These are phyloP conservation scores for Ensete glaucum DNA, from an alignment of 176 grass and related monocot genomes.

Conservation along the genomic window DNA sequence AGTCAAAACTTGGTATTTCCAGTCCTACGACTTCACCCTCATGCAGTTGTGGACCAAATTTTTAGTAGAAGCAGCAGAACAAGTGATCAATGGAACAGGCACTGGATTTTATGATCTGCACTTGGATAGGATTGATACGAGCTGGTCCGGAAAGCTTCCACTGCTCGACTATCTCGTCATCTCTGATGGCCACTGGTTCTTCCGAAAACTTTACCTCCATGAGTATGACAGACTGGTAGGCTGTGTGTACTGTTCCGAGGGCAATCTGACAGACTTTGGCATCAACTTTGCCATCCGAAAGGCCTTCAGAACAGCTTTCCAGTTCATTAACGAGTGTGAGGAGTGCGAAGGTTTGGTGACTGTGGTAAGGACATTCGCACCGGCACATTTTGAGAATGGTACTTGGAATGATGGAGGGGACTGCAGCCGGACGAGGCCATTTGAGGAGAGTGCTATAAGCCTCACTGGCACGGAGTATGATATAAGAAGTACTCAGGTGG, in stretches of 20 bases:
- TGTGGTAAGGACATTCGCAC: slow-evolving; percentile 54
- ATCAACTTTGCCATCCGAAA: slow-evolving; percentile 33
- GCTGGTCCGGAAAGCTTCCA: slow-evolving; percentile 35
- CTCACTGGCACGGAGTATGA: slow-evolving; percentile 29
- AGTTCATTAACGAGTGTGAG: slow-evolving; percentile 25
- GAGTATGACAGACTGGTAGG: slow-evolving; percentile 46
- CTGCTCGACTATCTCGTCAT: slow-evolving; percentile 48
- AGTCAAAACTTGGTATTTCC: slow-evolving; percentile 31
- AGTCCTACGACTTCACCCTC: slow-evolving; percentile 32
- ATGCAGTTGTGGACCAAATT: slow-evolving; percentile 59
- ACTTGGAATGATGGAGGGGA: slow-evolving; percentile 52
- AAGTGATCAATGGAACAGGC: slow-evolving; percentile 44
- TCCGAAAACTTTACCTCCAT: slow-evolving; percentile 45
- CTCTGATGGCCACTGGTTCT: slow-evolving; percentile 52
- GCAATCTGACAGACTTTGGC: slow-evolving; percentile 38
- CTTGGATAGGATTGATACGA: slow-evolving; percentile 56
- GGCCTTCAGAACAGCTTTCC: slow-evolving; percentile 34
- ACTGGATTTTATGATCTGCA: slow-evolving; percentile 40
- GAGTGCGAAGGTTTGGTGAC: slow-evolving; percentile 34
- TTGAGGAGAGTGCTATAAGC: slow-evolving; percentile 25
- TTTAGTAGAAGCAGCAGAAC: slow-evolving; percentile 42
- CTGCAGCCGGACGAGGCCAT: slow-evolving; percentile 53
- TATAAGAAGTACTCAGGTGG: slow-evolving; percentile 53
- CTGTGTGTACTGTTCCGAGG: slow-evolving; percentile 51
- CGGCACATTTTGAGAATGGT: slow-evolving; percentile 68